phyloP scores from a whole-genome alignment of 2,329 filamentous ascomycete species.

The Fonsecaea pugnacius region DNA sequence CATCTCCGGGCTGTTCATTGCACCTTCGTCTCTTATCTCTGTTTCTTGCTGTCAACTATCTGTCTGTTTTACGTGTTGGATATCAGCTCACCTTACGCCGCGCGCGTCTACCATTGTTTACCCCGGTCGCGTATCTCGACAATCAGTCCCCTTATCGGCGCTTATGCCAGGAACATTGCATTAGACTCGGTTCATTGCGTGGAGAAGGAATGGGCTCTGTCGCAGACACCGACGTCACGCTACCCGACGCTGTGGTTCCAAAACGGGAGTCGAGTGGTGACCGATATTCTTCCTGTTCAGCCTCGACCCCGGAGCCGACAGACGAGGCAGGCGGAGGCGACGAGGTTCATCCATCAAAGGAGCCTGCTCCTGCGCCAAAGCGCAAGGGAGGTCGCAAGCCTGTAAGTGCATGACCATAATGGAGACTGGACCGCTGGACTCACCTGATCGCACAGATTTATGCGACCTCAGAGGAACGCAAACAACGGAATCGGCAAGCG shows the following conservation, averaged over 20 bases:
- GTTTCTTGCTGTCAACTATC: conserved; percentile 38
- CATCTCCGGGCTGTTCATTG: conserved; percentile 32
- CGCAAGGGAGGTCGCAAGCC: conserved; percentile 97
- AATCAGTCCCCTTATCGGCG: conserved; percentile 23
- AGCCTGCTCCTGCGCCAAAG: conserved; percentile 69
- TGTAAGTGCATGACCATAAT: conserved; percentile 60
- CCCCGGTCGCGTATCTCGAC: conserved; percentile 23
- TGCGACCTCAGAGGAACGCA: conserved; percentile 96
- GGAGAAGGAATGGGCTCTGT: conserved; percentile 50
- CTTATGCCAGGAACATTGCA: conserved; percentile 38
- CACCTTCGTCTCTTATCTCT: conserved; percentile 38
- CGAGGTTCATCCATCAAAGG: conserved; percentile 39
- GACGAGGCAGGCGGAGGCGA: conserved; percentile 41
- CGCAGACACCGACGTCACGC: conserved; percentile 45
- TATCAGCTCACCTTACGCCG: conserved; percentile 28
- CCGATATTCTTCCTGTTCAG: conserved; percentile 50
- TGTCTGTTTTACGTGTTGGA: conserved; percentile 34
- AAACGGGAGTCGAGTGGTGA: conserved; percentile 50
- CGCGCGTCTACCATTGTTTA: conserved; percentile 27
- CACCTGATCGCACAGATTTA: conserved; percentile 72
- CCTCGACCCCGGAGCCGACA: conserved; percentile 53
- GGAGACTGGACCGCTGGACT: neutral
- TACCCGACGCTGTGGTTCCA: conserved; percentile 49
- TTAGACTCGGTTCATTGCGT: conserved; percentile 33
- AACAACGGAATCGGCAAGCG: conserved; percentile 95